Evolutionary conservation across 768 basidiomycete species (phyloP).

Genomic region (Cystoderma amianthinum): DNA sequence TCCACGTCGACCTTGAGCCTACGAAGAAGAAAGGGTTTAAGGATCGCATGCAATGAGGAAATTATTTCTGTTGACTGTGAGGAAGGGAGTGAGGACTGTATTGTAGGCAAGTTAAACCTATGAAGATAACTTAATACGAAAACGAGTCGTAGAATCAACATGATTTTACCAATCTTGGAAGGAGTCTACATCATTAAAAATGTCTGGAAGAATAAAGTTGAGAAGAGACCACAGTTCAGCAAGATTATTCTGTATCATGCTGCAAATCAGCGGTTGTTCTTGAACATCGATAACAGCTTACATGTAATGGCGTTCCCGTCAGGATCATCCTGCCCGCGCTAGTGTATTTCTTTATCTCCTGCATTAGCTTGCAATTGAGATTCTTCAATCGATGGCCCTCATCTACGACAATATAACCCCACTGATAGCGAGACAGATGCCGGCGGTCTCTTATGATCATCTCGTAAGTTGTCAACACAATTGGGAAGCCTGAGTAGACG

Average conservation of each 20-base stretch:
- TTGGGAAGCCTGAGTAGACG: constrained; percentile 44
- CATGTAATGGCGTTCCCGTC: constrained; percentile 95
- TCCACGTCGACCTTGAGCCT: constrained; percentile 88
- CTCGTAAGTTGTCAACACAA: constrained; percentile 90
- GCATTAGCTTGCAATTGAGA: constrained; percentile 83
- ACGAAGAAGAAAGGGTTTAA: constrained; percentile 92
- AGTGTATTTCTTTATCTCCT: constrained; percentile 81
- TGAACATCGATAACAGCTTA: constrained; percentile 24
- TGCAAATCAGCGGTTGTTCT: not conserved
- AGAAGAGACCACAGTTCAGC: constrained; percentile 92
- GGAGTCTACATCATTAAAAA: constrained; percentile 83
- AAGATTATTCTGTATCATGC: constrained; percentile 84
- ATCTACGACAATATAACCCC: constrained; percentile 94
- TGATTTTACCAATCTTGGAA: constrained; percentile 84
- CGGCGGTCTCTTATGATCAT: constrained; percentile 81
- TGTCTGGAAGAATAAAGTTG: constrained; percentile 92
- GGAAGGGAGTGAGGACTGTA: constrained; percentile 48
- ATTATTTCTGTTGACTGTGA: constrained; percentile 64
- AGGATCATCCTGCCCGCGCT: constrained; percentile 87
- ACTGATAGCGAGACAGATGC: constrained; percentile 54
- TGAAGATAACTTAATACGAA: not conserved
- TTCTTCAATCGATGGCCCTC: constrained; percentile 97
- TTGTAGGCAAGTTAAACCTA: constrained; percentile 69
- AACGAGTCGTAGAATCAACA: too few species aligned
- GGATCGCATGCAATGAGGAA: constrained; percentile 76